Evolutionary conservation across 1,284 basidiomycete genomes (phyloP).

Genomic region (Malassezia obtusa): DNA sequence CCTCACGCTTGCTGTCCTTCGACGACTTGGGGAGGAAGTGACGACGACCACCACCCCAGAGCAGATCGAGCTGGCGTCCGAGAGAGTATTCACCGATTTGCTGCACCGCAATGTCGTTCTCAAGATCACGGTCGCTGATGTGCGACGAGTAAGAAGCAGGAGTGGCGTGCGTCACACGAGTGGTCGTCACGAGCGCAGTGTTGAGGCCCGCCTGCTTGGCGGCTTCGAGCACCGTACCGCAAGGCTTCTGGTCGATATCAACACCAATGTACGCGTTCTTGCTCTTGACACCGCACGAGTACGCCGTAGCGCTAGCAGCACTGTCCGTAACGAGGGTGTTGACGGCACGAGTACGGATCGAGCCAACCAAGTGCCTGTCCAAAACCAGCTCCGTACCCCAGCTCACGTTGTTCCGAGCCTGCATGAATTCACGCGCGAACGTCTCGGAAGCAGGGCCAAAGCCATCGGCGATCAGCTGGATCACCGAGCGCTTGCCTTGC

Average conservation of each 20-base stretch:
- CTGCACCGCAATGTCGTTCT: slow-evolving; percentile 43
- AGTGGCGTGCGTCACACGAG: slow-evolving; percentile 46
- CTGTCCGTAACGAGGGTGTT: slow-evolving; percentile 47
- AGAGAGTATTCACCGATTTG: slow-evolving; percentile 40
- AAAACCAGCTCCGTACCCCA: slow-evolving; percentile 32
- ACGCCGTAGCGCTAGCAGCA: slow-evolving; percentile 46
- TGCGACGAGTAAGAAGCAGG: slow-evolving; percentile 43
- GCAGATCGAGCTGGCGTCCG: slow-evolving; percentile 35
- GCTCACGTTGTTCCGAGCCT: slow-evolving; percentile 20
- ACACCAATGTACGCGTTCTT: slow-evolving; percentile 46
- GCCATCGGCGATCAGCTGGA: slow-evolving; percentile 41
- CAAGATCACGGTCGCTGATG: slow-evolving; percentile 43
- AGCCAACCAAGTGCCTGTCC: slow-evolving; percentile 16
- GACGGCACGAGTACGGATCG: slow-evolving; percentile 40
- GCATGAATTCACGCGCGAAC: slow-evolving; percentile 39
- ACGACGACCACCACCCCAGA: slow-evolving; percentile 43
- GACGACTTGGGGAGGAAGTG: slow-evolving; percentile 44
- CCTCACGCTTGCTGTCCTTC: slow-evolving; percentile 31
- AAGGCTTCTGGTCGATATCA: slow-evolving; percentile 42
- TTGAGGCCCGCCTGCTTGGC: slow-evolving; percentile 43
- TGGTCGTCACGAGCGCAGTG: slow-evolving; percentile 43
- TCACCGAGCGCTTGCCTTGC: slow-evolving; percentile 13
- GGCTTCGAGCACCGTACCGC: slow-evolving; percentile 46
- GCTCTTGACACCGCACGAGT: slow-evolving; percentile 40
- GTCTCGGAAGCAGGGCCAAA: slow-evolving; percentile 47